phyloP scores from a whole-genome alignment of 441 rosid species.

The Syzygium syzygioides region DNA sequence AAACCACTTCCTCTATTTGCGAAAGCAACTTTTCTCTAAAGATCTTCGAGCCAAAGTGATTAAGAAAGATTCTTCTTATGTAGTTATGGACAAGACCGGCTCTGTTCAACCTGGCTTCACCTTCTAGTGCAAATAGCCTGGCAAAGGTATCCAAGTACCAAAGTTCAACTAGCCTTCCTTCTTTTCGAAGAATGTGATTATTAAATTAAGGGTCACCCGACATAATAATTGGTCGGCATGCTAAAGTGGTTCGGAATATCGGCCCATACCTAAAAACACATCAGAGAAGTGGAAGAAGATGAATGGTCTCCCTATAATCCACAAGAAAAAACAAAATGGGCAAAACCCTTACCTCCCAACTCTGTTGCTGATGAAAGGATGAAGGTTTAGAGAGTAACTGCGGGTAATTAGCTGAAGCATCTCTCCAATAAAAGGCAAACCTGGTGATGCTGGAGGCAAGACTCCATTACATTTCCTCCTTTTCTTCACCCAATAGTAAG shows the following conservation, averaged over 20 bases:
- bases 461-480: slow-evolving; percentile 43
- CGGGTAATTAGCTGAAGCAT: slow-evolving; percentile 32
- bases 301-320: too few species aligned
- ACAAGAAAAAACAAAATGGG: not conserved
- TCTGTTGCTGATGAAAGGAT: slow-evolving; percentile 36
- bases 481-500: slow-evolving; percentile 18
- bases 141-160: slow-evolving; percentile 26
- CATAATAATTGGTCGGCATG: slow-evolving; percentile 21
- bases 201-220: slow-evolving; percentile 37
- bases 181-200: slow-evolving; percentile 16
- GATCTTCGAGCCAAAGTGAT: not conserved
- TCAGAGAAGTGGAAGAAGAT: not conserved
- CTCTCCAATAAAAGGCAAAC: slow-evolving; percentile 51
- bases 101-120: not conserved
- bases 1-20: not conserved
- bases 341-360: slow-evolving; percentile 15
- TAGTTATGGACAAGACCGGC: not conserved
- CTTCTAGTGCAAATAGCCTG: slow-evolving; percentile 15
- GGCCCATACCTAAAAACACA: slow-evolving; percentile 29
- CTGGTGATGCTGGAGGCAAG: slow-evolving; percentile 60
- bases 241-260: slow-evolving; percentile 34
- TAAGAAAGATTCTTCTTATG: not conserved
- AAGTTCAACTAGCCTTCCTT: slow-evolving; percentile 22
- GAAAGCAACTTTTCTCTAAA: not conserved
- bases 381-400: slow-evolving; percentile 32